A percentile compares a stretch with the other conserved stretches of the same genome.
These are phyloP conservation scores for Ceratobasidium sp. DNA, from an alignment of 1,284 basidiomycete genomes.

Conservation along the genomic window DNA sequence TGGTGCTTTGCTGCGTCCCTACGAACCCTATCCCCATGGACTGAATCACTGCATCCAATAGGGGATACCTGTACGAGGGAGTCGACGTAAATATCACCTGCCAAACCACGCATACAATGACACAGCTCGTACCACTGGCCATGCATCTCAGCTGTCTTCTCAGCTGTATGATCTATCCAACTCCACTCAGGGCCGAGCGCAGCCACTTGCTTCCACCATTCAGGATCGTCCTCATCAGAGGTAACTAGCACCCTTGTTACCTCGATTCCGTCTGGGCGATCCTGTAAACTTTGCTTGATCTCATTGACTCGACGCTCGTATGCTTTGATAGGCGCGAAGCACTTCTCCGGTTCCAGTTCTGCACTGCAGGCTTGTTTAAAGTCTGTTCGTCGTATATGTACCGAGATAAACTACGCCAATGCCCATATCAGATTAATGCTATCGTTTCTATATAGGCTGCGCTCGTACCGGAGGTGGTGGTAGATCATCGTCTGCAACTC, in stretches of 20 bases:
- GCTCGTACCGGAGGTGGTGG: conserved; percentile 4
- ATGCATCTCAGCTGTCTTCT: conserved; percentile 58
- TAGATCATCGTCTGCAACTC: neutral
- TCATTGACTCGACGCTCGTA: conserved; percentile 68
- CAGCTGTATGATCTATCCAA: conserved; percentile 60
- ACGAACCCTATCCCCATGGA: conserved; percentile 70
- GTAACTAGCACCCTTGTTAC: conserved; percentile 70
- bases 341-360: conserved; percentile 53
- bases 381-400: conserved; percentile 70
- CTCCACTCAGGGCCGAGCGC: conserved; percentile 62
- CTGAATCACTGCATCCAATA: conserved; percentile 75
- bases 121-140: conserved; percentile 58
- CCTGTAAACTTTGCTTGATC: conserved; percentile 62
- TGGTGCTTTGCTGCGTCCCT: conserved; percentile 72
- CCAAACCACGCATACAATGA: too few relatives aligned
- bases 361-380: conserved; percentile 57
- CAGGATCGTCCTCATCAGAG: conserved; percentile 67
- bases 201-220: conserved; percentile 70
- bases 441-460: neutral
- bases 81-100: neutral
- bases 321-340: conserved; percentile 63
- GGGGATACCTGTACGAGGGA: conserved; percentile 60
- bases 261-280: conserved; percentile 54
- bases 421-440: neutral
- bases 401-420: conserved; percentile 61